Evolutionary conservation across 805 yeast genomes (phyloP).

Genomic region (Cyberlindnera mycetangii): DNA sequence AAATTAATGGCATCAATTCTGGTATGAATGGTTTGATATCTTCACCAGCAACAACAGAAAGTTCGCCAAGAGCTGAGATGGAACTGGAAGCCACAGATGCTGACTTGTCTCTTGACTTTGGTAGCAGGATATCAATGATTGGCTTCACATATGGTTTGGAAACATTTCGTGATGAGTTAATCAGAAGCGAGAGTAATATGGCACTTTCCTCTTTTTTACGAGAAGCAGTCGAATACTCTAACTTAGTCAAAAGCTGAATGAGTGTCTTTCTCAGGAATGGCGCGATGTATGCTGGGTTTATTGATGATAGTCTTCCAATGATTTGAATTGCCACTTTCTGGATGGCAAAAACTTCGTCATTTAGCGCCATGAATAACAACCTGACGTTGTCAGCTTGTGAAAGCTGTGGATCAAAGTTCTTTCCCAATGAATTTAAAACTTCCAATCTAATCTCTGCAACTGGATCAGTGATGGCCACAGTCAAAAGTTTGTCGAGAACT

Average conservation of each 20-base stretch:
- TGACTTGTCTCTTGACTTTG: conserved; percentile 67
- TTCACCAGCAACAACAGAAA: conserved; percentile 86
- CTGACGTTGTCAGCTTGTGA: conserved; percentile 92
- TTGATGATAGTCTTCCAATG: conserved; percentile 78
- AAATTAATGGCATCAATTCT: conserved; percentile 79
- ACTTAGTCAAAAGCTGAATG: conserved; percentile 78
- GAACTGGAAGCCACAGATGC: conserved; percentile 86
- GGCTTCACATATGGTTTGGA: conserved; percentile 90
- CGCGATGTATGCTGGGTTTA: conserved; percentile 93
- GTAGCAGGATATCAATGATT: conserved; percentile 78
- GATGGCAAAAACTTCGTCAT: conserved; percentile 85
- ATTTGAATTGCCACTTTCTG: conserved; percentile 74
- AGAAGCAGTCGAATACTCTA: conserved; percentile 77
- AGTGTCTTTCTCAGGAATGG: conserved; percentile 87
- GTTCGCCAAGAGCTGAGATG: conserved; percentile 82
- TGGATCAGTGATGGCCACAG: conserved; percentile 87
- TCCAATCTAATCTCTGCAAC: conserved; percentile 80
- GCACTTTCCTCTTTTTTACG: conserved; percentile 87
- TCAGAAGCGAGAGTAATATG: conserved; percentile 64
- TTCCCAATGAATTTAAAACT: conserved; percentile 68
- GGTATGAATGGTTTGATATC: conserved; percentile 70
- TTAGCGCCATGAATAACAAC: conserved; percentile 79
- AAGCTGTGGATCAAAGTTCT: conserved; percentile 82
- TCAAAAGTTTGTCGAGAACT: conserved; percentile 74
- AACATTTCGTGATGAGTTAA: conserved; percentile 75